Evolutionary conservation across 1,284 basidiomycete species (phyloP).

Genomic region (Apiotrichum akiyoshidainum): DNA sequence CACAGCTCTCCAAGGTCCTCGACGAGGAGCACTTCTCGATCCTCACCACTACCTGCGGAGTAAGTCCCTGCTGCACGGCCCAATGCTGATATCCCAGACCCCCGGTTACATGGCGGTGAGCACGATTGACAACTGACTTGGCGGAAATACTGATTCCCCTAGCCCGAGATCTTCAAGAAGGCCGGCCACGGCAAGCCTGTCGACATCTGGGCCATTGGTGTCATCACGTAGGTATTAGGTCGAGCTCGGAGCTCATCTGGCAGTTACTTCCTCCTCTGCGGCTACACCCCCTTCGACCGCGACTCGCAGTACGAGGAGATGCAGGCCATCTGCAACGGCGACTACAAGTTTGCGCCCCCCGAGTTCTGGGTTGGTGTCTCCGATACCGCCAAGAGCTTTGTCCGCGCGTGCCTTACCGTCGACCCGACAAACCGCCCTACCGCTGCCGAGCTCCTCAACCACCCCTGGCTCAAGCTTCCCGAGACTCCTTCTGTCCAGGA

Average conservation of each 20-base stretch:
- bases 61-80: constrained; percentile 61
- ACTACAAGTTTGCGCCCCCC: constrained; percentile 83
- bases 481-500: constrained; percentile 56
- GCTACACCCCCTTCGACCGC: constrained; percentile 91
- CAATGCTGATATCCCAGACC: constrained; percentile 22
- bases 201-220: constrained; percentile 95
- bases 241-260: not conserved
- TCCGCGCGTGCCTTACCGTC: constrained; percentile 73
- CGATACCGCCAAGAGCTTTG: constrained; percentile 75
- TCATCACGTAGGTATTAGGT: constrained; percentile 62
- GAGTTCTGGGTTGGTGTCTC: constrained; percentile 87
- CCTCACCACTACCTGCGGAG: constrained; percentile 90
- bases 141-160: constrained; percentile 3
- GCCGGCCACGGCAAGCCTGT: constrained; percentile 94
- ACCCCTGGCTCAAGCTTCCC: constrained; percentile 66
- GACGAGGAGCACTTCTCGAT: constrained; percentile 84
- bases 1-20: constrained; percentile 62
- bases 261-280: constrained; percentile 83
- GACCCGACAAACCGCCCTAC: constrained; percentile 76
- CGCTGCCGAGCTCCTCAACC: constrained; percentile 65
- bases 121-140: not conserved
- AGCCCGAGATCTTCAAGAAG: constrained; percentile 94
- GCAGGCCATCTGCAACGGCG: constrained; percentile 87
- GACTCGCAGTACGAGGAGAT: constrained; percentile 83
- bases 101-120: constrained; percentile 74